Evolutionary conservation across 176 grass and related monocot genomes (phyloP), one percentile per base, ranked within the genome.

Genomic region (Bonia amplexicaulis): DNA sequence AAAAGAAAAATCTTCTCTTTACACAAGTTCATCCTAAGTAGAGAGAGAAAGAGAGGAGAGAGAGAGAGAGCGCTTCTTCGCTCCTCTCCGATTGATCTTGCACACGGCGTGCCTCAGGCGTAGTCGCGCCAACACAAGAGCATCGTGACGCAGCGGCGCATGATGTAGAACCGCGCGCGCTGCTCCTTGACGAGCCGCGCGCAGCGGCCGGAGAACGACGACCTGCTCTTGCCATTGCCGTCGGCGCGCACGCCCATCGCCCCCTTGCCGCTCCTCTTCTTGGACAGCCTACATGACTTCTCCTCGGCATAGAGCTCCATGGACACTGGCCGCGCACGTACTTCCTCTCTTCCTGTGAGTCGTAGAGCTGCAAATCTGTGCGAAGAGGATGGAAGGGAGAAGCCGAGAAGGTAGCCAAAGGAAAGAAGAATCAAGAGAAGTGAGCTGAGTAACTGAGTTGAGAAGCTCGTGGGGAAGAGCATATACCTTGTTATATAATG

Each of bases 81-180:
- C 65, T 76, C 27, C 82, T 57, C 35, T 41, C 59, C 68, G 6
- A 15, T 57, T 31, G 47, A 73, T 39, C 41, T 33, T 48, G 71
- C 71, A 12, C 47, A 22, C 26, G 63, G 26, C n/a, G 3, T 48
- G 20, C 47, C 35, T 92, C 91, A 98, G 26, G 89, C 75, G 80
- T 94, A 94, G 25, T 98, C 93, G 85, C 87, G 89, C 95, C 93
- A 98, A 79, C 95, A 93, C 9, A 87, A 80, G 40, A 98, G 95
- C 93, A 98, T 95, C 31, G 87, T 95, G 65, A 98, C 96, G 80
- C 93, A 98, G 10, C 93, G 93, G 44, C 96, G 93, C 91, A 95
- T 90, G 87, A 98, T 98, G 76, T 98, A 98, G 89, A 95, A 93
- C 85, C 89, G 76, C 39, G 96, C 89, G 61, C 91, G 74, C 88